Conservation (phyloP, 2,329 filamentous ascomycete genomes). For the Reticulascus tulasneorum region DNA sequence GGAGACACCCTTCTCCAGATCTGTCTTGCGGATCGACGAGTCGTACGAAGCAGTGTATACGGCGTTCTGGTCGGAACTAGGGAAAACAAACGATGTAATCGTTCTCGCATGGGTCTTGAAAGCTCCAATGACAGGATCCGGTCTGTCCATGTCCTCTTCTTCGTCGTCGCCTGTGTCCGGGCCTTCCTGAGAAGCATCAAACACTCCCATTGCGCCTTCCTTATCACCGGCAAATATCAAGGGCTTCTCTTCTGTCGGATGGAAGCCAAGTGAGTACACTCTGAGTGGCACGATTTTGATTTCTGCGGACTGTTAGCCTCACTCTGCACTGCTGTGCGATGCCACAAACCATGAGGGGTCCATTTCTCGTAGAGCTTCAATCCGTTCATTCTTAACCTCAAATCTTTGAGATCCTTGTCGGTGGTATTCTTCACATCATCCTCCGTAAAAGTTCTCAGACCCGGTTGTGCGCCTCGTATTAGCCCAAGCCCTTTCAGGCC, state of each 20-base stretch:
- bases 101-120: slow-evolving; percentile 89
- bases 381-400: slow-evolving; percentile 73
- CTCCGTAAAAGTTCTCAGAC: slow-evolving; percentile 80
- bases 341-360: slow-evolving; percentile 65
- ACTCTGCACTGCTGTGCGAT: neutral
- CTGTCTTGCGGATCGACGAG: slow-evolving; percentile 82
- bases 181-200: slow-evolving; percentile 75
- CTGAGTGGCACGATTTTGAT: slow-evolving; percentile 90
- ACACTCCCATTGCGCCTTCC: slow-evolving; percentile 82
- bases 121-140: slow-evolving; percentile 77
- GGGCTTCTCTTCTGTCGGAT: slow-evolving; percentile 80
- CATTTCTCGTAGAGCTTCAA: slow-evolving; percentile 80
- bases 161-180: slow-evolving; percentile 53
- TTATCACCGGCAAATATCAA: slow-evolving; percentile 94
- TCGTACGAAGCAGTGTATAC: slow-evolving; percentile 90
- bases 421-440: slow-evolving; percentile 77
- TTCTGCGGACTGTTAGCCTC: slow-evolving; percentile 40
- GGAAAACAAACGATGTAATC: slow-evolving; percentile 79
- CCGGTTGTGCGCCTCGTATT: slow-evolving; percentile 67
- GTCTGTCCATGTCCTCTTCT: slow-evolving; percentile 62
- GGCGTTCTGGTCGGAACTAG: slow-evolving; percentile 66
- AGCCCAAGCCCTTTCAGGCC: slow-evolving; percentile 58
- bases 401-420: slow-evolving; percentile 67
- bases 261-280: slow-evolving; percentile 82
- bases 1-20: slow-evolving; percentile 75